These are phyloP conservation scores for Carallia brachiata DNA, from an alignment of 345 rosid genomes.

Conservation along the genomic window DNA sequence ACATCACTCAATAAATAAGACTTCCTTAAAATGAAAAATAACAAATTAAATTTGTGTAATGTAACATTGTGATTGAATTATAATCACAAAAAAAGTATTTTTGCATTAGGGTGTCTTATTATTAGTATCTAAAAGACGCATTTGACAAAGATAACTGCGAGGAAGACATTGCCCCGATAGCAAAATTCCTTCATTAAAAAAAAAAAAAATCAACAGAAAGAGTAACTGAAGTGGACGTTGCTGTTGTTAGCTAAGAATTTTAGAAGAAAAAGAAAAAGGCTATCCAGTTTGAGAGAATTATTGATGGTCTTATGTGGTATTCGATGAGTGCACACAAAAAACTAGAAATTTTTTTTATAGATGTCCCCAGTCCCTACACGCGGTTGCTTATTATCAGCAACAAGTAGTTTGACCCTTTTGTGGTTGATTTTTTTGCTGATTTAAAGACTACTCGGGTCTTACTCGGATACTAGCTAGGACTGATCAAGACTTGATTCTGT, in stretches of 20 bases:
- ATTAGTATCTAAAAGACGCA: not conserved
- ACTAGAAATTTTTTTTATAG: not conserved
- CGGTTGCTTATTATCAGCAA: not conserved
- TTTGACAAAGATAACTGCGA: not conserved
- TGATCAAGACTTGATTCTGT: not conserved
- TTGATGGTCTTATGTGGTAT: slow-evolving; percentile 3
- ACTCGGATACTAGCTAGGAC: not conserved
- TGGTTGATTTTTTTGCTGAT: not conserved
- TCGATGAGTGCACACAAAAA: slow-evolving; percentile 29
- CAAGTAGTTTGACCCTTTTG: not conserved
- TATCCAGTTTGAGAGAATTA: slow-evolving; percentile 5
- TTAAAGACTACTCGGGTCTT: slow-evolving; percentile 4
- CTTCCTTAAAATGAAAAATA: no score
- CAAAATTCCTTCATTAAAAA: not conserved
- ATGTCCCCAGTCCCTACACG: slow-evolving; percentile 3
- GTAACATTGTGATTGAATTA: no score
- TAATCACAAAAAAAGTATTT: no score
- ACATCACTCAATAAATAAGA: no score
- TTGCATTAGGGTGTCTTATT: not conserved
- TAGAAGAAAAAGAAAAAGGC: not conserved
- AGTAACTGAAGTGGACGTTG: not conserved
- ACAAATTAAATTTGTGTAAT: no score
- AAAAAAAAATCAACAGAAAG: not conserved
- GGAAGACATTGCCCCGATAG: no score
- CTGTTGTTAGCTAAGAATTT: not conserved